Conservation (phyloP, 2,329 filamentous ascomycete genomes). For the Aspergillus hiratsukae region DNA sequence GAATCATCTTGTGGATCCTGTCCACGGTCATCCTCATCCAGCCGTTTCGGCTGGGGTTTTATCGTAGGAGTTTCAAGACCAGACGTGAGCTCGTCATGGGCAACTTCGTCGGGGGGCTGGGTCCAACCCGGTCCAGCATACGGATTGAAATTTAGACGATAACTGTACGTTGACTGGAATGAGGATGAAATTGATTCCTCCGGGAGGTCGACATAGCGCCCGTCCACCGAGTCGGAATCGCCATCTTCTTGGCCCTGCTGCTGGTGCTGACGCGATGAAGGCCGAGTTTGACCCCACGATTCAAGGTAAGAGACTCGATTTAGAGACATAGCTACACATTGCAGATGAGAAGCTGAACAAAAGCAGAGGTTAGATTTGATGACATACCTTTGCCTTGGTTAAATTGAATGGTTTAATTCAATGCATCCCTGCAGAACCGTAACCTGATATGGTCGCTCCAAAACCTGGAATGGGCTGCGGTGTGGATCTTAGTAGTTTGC, state of each 20-base stretch:
- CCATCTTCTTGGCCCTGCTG: slow-evolving; percentile 14
- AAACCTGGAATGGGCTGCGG: too few relatives aligned
- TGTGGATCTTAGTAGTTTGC: neutral
- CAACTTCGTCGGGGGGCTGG: slow-evolving; percentile 25
- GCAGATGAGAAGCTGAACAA: neutral
- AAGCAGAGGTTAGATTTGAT: neutral
- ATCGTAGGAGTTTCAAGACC: slow-evolving; percentile 19
- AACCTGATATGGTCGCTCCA: too few relatives aligned
- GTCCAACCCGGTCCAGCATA: slow-evolving; percentile 37
- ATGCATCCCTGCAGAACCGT: neutral
- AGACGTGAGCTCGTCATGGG: slow-evolving; percentile 23
- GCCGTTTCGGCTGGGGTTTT: slow-evolving; percentile 15
- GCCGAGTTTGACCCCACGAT: slow-evolving; percentile 37
- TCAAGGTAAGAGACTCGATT: slow-evolving; percentile 42
- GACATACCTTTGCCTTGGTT: neutral
- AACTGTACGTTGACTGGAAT: slow-evolving; percentile 30
- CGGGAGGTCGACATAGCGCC: slow-evolving; percentile 26
- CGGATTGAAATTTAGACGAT: slow-evolving; percentile 41
- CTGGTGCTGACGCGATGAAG: slow-evolving; percentile 23
- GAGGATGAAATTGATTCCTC: slow-evolving; percentile 30
- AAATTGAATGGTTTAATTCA: neutral
- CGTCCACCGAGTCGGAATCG: slow-evolving; percentile 24
- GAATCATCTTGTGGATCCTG: slow-evolving; percentile 7
- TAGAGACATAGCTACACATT: slow-evolving; percentile 34
- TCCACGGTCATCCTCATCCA: slow-evolving; percentile 11